phyloP scores from a whole-genome alignment of 495 filamentous ascomycete species.

The Penicillium chermesinum region DNA sequence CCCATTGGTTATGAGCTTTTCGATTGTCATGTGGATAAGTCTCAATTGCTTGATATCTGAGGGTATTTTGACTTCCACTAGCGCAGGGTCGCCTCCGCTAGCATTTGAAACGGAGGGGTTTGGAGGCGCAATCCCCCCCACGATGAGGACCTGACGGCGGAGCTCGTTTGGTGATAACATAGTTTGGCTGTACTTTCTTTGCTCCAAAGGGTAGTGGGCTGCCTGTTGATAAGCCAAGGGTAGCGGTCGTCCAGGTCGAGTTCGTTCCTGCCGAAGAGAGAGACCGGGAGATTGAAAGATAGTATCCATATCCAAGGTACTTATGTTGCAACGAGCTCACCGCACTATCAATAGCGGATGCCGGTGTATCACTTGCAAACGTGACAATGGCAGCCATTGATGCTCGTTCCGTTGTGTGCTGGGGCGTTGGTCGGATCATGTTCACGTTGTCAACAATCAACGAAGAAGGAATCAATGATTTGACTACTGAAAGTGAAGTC shows the following conservation, averaged over 20 bases:
- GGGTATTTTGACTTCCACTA: constrained; percentile 72
- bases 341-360: constrained; percentile 75
- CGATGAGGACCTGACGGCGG: constrained; percentile 59
- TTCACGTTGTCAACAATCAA: constrained; percentile 74
- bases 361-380: constrained; percentile 75
- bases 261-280: constrained; percentile 75
- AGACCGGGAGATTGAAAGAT: constrained; percentile 73
- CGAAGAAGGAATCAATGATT: constrained; percentile 61
- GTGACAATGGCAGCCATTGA: constrained; percentile 81
- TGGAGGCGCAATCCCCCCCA: constrained; percentile 77
- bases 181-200: constrained; percentile 52
- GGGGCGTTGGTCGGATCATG: constrained; percentile 59
- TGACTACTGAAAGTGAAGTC: constrained; percentile 68
- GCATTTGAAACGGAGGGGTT: constrained; percentile 52
- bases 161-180: constrained; percentile 44
- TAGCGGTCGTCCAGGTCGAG: constrained; percentile 46
- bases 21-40: constrained; percentile 84
- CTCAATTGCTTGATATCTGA: constrained; percentile 72
- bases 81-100: constrained; percentile 43
- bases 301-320: constrained; percentile 85
- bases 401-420: constrained; percentile 61
- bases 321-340: constrained; percentile 75
- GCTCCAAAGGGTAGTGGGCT: constrained; percentile 77
- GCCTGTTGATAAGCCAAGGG: constrained; percentile 44
- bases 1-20: constrained; percentile 69